Conservation (phyloP, 2,329 filamentous ascomycete species). For the Verticillium zaregamsianum region DNA sequence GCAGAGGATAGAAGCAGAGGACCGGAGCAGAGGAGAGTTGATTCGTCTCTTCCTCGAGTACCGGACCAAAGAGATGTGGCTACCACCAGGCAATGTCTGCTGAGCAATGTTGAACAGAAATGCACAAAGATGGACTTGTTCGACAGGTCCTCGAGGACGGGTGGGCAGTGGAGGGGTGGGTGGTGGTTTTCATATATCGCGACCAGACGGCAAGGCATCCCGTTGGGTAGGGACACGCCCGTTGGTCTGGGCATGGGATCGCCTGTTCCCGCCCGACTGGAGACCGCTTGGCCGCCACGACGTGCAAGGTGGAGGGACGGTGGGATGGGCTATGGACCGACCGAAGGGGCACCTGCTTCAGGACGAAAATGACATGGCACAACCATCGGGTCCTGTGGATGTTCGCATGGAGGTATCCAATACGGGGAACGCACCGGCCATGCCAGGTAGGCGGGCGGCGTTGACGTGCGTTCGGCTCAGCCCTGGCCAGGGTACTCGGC, state of each 20-base stretch:
- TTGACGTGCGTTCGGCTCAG: background rate
- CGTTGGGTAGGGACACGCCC: conserved; percentile 12
- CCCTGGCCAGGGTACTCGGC: background rate
- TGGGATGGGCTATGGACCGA: background rate
- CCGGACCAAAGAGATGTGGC: background rate
- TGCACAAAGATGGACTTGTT: background rate
- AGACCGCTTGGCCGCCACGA: background rate
- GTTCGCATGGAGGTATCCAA: conserved; percentile 5
- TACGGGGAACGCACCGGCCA: background rate
- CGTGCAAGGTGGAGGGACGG: background rate
- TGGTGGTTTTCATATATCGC: background rate
- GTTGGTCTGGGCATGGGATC: conserved; percentile 14
- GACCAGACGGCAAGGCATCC: background rate
- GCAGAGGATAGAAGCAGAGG: background rate
- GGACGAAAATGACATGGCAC: conserved; percentile 11
- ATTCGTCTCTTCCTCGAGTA: background rate
- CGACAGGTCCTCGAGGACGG: background rate
- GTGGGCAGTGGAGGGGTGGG: background rate
- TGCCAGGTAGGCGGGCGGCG: background rate
- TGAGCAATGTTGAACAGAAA: background rate
- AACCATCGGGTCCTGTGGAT: conserved; percentile 5
- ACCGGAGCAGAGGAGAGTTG: background rate
- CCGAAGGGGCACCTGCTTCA: conserved; percentile 13
- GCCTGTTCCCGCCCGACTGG: conserved; percentile 2
- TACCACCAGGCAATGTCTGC: background rate